Evolutionary conservation across 208 protist genomes (phyloP).

Genomic region (Wallacemonas collosoma): DNA sequence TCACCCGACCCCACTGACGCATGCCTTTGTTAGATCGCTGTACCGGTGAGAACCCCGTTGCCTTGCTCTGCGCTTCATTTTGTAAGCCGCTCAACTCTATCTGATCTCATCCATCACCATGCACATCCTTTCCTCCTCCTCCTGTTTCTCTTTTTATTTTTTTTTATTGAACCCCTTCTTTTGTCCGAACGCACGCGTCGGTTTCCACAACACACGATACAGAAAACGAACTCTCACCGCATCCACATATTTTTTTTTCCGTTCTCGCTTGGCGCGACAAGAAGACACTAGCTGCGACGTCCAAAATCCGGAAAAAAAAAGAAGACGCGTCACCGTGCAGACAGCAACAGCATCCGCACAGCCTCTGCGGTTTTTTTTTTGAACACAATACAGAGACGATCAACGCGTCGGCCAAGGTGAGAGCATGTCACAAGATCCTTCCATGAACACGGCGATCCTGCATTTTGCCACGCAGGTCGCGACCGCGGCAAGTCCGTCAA

Average conservation of each 20-base stretch:
- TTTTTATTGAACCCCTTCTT: constrained; percentile 1
- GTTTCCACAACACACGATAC: neutral
- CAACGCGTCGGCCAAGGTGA: neutral
- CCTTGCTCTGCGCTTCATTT: too few species aligned
- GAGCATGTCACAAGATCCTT: constrained; percentile 48
- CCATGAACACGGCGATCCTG: constrained; percentile 55
- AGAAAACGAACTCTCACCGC: too few species aligned
- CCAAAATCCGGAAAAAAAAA: too few species aligned
- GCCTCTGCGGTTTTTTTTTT: neutral
- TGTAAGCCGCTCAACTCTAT: too few species aligned
- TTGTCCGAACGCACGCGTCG: neutral
- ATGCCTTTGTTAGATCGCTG: too few species aligned
- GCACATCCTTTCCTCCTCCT: neutral
- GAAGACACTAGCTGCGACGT: too few species aligned
- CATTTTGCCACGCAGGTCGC: constrained; percentile 43
- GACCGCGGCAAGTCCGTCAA: neutral
- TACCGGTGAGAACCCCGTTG: too few species aligned
- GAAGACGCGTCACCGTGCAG: too few species aligned
- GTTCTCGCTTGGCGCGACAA: too few species aligned
- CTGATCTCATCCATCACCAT: neutral
- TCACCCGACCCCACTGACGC: too few species aligned
- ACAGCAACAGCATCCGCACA: too few species aligned
- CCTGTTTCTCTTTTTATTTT: constrained; percentile 5
- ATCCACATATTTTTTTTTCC: neutral
- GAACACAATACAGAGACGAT: neutral